These are phyloP conservation scores for Naganishia liquefaciens DNA, from an alignment of 1,284 basidiomycete species.

Conservation along the genomic window DNA sequence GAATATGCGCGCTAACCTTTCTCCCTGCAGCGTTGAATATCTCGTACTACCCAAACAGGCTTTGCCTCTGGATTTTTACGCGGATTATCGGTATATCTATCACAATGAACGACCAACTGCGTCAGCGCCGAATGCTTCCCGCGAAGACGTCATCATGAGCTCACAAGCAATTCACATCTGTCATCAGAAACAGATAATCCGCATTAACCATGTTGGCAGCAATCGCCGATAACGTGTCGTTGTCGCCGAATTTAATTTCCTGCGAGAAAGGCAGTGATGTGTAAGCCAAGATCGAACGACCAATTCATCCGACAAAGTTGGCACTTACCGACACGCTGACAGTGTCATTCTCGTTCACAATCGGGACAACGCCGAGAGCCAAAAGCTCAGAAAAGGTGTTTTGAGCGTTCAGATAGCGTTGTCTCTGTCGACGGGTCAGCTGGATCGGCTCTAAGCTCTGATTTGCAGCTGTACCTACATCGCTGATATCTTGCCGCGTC, in stretches of 20 bases:
- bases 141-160: constrained; percentile 21
- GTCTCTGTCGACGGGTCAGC: constrained; percentile 61
- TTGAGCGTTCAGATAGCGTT: constrained; percentile 88
- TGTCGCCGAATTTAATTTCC: constrained; percentile 99
- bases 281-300: not conserved
- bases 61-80: constrained; percentile 80
- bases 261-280: constrained; percentile 46
- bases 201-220: constrained; percentile 96
- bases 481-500: constrained; percentile 93
- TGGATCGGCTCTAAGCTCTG: not conserved
- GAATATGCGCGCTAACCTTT: constrained; percentile 61
- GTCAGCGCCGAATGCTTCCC: not conserved
- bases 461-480: constrained; percentile 63
- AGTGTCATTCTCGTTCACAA: constrained; percentile 96
- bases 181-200: constrained; percentile 93
- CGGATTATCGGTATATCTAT: constrained; percentile 85
- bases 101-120: not conserved
- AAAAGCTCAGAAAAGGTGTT: constrained; percentile 88
- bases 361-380: constrained; percentile 85
- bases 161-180: constrained; percentile 87
- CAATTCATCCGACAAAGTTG: not conserved
- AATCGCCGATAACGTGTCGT: constrained; percentile 96
- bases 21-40: constrained; percentile 75
- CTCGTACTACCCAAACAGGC: constrained; percentile 77
- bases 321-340: constrained; percentile 85